Conservation (phyloP, 768 basidiomycete species). For the Lactarius sp. region DNA sequence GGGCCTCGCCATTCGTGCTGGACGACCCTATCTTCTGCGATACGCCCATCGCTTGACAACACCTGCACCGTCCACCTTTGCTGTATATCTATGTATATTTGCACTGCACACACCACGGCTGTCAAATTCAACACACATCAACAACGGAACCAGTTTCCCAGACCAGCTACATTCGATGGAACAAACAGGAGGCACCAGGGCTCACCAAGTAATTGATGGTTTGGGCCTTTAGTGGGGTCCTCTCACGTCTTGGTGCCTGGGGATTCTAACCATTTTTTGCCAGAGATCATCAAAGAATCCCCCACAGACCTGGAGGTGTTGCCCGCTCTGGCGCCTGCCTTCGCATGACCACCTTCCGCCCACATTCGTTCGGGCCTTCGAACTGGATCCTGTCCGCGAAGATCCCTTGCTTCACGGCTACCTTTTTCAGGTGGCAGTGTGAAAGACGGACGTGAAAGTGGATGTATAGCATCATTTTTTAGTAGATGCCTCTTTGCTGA, state of each 20-base stretch:
- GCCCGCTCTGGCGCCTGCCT: neutral
- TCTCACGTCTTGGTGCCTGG: neutral
- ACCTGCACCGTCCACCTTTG: slow-evolving; percentile 27
- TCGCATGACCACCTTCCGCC: slow-evolving; percentile 8
- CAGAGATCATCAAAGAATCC: neutral
- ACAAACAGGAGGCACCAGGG: neutral
- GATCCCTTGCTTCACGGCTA: slow-evolving; percentile 8
- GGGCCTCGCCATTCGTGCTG: slow-evolving; percentile 25
- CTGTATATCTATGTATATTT: slow-evolving; percentile 24
- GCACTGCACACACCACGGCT: neutral
- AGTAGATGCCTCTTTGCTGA: neutral
- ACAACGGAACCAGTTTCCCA: neutral
- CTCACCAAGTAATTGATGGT: neutral
- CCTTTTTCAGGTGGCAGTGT: neutral
- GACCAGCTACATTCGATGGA: slow-evolving; percentile 9
- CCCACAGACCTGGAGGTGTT: slow-evolving; percentile 4
- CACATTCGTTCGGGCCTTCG: neutral
- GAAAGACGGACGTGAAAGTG: neutral
- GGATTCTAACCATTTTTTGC: neutral
- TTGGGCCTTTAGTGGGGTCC: neutral
- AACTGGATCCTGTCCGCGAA: slow-evolving; percentile 13
- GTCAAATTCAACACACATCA: neutral
- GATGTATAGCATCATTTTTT: slow-evolving; percentile 4
- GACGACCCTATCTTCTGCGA: slow-evolving; percentile 20
- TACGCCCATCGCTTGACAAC: slow-evolving; percentile 28